Evolutionary conservation across 164 flowering plant species (phyloP).

Genomic region (Pachysandra terminalis): DNA sequence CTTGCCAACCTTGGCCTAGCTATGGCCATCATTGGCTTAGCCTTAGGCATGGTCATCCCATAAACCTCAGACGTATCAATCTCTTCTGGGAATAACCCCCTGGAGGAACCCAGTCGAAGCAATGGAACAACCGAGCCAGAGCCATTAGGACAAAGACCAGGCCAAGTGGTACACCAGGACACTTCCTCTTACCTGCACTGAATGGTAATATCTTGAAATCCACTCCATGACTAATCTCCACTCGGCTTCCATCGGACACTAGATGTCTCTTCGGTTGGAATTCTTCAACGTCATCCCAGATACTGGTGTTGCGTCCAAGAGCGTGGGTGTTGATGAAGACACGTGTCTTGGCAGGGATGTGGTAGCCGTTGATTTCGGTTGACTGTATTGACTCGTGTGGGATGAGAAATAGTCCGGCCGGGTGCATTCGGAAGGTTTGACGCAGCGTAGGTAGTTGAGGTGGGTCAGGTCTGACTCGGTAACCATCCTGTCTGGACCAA

Average conservation of each 20-base stretch:
- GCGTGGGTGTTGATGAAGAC: conserved; percentile 96
- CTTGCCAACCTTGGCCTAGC: conserved; percentile 66
- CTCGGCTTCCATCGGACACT: conserved; percentile 53
- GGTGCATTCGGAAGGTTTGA: conserved; percentile 94
- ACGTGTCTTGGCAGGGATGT: conserved; percentile 83
- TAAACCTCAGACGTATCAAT: conserved; percentile 76
- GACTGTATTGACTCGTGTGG: conserved; percentile 80
- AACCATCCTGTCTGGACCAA: conserved; percentile 78
- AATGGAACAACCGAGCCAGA: conserved; percentile 77
- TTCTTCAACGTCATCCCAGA: conserved; percentile 66
- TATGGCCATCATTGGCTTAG: conserved; percentile 56
- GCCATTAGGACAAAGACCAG: conserved; percentile 74
- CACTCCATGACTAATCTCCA: conserved; percentile 92
- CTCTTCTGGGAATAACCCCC: too few species aligned
- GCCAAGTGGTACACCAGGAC: conserved; percentile 96
- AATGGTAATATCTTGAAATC: conserved; percentile 86
- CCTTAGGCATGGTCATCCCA: conserved; percentile 98
- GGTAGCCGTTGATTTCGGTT: conserved; percentile 71
- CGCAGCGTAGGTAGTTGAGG: conserved; percentile 82
- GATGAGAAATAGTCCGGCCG: conserved; percentile 90
- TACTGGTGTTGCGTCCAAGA: conserved; percentile 66
- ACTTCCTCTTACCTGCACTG: conserved; percentile 92
- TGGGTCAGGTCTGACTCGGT: conserved; percentile 64
- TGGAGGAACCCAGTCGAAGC: conserved; percentile 77
- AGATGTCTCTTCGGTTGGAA: conserved; percentile 82